Conservation (phyloP, 106 monocot species). For the Dendrobium huoshanense region DNA sequence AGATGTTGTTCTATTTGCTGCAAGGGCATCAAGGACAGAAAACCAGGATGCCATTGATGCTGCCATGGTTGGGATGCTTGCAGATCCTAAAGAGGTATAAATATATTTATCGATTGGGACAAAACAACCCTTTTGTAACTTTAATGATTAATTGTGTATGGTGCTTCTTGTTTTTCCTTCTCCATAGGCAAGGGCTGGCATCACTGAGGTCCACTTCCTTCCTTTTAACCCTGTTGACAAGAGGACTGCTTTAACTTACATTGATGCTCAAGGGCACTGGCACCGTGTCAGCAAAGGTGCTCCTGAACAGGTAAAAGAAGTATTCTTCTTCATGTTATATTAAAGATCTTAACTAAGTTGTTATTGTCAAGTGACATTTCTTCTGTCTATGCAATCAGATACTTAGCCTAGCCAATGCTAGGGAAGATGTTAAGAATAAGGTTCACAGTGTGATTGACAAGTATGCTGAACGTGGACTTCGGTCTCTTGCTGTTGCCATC, state of each 20-base stretch:
- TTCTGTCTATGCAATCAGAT: constrained; percentile 26
- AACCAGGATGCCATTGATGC: constrained; percentile 89
- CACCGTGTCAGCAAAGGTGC: constrained; percentile 80
- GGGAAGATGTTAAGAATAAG: constrained; percentile 52
- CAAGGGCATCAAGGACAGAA: constrained; percentile 71
- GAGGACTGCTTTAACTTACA: constrained; percentile 67
- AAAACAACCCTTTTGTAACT: neutral
- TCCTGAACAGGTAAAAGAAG: constrained; percentile 51
- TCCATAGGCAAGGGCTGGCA: constrained; percentile 63
- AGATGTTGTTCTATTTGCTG: constrained; percentile 57
- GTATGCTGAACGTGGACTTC: constrained; percentile 67
- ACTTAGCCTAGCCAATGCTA: constrained; percentile 49
- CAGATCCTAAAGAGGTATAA: constrained; percentile 71
- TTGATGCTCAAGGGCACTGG: constrained; percentile 52
- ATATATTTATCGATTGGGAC: neutral
- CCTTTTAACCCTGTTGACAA: constrained; percentile 78
- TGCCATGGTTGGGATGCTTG: constrained; percentile 84
- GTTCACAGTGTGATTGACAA: constrained; percentile 62
- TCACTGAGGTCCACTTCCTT: constrained; percentile 66
- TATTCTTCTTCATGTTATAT: neutral
- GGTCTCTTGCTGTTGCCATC: constrained; percentile 51
- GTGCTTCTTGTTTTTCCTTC: neutral
- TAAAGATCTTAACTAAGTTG: neutral
- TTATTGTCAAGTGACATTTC: neutral
- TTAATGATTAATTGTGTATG: neutral